phyloP scores from a whole-genome alignment of 2,329 filamentous ascomycete species.

The Metarhizium rileyi region DNA sequence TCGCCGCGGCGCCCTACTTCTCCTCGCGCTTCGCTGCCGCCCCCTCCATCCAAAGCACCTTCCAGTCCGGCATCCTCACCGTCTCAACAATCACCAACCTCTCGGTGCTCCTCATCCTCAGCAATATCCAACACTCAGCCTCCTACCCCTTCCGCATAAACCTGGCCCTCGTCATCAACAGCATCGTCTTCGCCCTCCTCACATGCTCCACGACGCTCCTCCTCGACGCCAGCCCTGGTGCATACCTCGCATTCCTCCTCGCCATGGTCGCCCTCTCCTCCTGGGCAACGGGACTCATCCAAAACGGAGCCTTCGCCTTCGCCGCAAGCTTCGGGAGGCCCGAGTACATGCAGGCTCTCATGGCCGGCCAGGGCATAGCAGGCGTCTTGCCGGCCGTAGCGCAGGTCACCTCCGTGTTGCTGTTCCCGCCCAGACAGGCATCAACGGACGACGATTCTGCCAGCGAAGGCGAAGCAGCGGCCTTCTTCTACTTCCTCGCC shows the following conservation, averaged over 20 bases:
- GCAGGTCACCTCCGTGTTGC: conserved; percentile 75
- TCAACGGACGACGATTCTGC: conserved; percentile 11
- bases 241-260: conserved; percentile 76
- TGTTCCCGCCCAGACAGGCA: conserved; percentile 29
- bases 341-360: conserved; percentile 92
- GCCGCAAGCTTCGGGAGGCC: conserved; percentile 74
- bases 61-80: conserved; percentile 81
- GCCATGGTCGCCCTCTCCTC: conserved; percentile 72
- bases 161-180: conserved; percentile 65
- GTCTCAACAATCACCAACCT: conserved; percentile 82
- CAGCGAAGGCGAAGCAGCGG: conserved; percentile 40
- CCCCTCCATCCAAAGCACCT: conserved; percentile 65
- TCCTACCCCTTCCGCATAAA: conserved; percentile 85
- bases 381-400: conserved; percentile 82
- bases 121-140: conserved; percentile 69
- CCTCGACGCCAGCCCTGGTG: conserved; percentile 46
- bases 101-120: conserved; percentile 62
- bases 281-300: conserved; percentile 72
- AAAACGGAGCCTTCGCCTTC: conserved; percentile 92
- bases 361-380: conserved; percentile 87
- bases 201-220: conserved; percentile 69
- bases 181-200: conserved; percentile 65
- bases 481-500: conserved; percentile 85
- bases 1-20: conserved; percentile 91
- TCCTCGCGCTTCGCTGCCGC: conserved; percentile 65